A percentile compares a stretch with the other conserved stretches of the same genome.
These are phyloP conservation scores for Salicornia ramosissima DNA, from an alignment of 148 eudicot genomes.

Conservation along the genomic window DNA sequence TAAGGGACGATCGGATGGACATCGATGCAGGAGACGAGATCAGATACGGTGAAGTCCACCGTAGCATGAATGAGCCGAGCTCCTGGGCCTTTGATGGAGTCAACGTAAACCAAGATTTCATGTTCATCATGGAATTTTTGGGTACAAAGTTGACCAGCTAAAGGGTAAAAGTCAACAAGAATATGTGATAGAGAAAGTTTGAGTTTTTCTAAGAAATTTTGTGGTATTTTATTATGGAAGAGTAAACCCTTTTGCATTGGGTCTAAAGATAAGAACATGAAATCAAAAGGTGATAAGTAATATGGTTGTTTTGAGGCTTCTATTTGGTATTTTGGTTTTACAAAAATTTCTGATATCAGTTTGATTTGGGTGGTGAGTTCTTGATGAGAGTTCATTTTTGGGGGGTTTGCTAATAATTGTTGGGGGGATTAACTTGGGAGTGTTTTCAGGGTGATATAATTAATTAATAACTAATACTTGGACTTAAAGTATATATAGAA, in stretches of 20 bases:
- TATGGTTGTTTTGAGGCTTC: conserved; percentile 6
- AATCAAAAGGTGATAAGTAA: conserved; percentile 18
- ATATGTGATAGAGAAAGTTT: conserved; percentile 6
- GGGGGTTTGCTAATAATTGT: too few relatives aligned
- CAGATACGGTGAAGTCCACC: conserved; percentile 17
- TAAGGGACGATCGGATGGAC: conserved; percentile 27
- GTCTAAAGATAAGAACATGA: not conserved
- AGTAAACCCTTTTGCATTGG: conserved; percentile 26
- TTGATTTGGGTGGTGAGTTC: not conserved
- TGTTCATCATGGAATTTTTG: conserved; percentile 2
- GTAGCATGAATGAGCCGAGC: conserved; percentile 40
- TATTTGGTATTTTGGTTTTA: conserved; percentile 21
- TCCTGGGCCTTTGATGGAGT: conserved; percentile 42
- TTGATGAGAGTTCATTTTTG: too few relatives aligned
- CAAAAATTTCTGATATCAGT: conserved; percentile 16
- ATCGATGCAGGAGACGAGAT: conserved; percentile 24
- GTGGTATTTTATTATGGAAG: not conserved
- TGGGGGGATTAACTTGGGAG: too few relatives aligned
- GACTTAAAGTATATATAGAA: too few relatives aligned
- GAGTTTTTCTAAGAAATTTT: not conserved
- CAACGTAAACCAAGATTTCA: conserved; percentile 6
- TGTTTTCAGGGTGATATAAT: too few relatives aligned
- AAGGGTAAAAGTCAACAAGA: conserved; percentile 18
- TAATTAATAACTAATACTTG: too few relatives aligned
- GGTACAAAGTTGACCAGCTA: conserved; percentile 20